phyloP scores from a whole-genome alignment of 108 stramenopile species.

The Epithemia pelagica region DNA sequence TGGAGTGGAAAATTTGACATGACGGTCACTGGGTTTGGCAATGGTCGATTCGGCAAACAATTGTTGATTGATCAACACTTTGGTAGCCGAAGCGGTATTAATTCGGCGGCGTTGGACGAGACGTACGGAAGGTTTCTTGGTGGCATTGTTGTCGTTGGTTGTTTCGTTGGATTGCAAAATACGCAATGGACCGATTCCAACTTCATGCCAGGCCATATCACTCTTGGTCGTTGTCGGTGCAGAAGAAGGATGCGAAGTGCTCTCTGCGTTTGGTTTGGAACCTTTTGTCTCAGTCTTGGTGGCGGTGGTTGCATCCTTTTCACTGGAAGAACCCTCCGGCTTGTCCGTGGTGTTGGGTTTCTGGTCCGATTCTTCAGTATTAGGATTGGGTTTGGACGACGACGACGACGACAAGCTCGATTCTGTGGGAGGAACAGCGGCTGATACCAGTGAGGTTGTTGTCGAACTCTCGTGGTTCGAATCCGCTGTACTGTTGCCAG shows the following conservation, averaged over 20 bases:
- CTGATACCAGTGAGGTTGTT: background rate
- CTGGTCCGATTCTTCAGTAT: no score
- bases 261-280: no score
- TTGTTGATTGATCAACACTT: slow-evolving; percentile 53
- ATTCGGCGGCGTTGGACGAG: slow-evolving; percentile 70
- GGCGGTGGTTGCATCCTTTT: no score
- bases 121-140: slow-evolving; percentile 17
- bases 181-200: slow-evolving; percentile 69
- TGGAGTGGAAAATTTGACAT: slow-evolving; percentile 3
- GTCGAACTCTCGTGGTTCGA: background rate
- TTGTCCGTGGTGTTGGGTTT: no score
- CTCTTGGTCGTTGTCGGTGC: background rate
- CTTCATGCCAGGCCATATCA: slow-evolving; percentile 41
- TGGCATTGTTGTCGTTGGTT: background rate
- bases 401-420: background rate
- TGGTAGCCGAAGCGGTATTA: slow-evolving; percentile 45
- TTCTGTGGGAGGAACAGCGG: slow-evolving; percentile 1
- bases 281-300: no score
- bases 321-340: no score
- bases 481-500: background rate
- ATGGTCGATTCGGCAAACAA: slow-evolving; percentile 39
- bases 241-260: no score
- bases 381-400: no score
- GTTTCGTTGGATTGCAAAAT: slow-evolving; percentile 26
- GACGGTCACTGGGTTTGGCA: slow-evolving; percentile 12